Percentiles rank a stretch among this genome's conserved stretches.
phyloP scores from a whole-genome alignment of 176 grass and related monocot species.

The Avena atlantica region DNA sequence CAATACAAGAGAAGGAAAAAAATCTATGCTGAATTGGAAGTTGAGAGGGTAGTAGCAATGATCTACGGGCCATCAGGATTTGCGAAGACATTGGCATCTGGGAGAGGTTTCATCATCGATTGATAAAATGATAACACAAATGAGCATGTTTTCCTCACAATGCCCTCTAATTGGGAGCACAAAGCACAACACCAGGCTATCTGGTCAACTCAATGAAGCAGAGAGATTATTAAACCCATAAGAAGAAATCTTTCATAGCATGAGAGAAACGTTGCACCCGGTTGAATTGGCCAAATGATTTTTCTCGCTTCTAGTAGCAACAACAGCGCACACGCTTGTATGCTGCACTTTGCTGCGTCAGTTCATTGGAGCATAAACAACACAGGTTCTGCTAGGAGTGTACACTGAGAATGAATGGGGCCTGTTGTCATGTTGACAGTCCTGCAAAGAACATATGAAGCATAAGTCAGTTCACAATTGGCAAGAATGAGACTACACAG shows the following conservation, averaged over 20 bases:
- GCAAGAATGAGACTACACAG: conserved; percentile 15
- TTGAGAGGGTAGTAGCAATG: conserved; percentile 12
- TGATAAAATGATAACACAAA: background rate
- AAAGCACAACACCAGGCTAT: background rate
- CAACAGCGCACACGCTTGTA: background rate
- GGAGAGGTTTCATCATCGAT: background rate
- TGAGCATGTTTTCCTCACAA: background rate
- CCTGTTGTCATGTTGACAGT: conserved; percentile 79
- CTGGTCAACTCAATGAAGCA: conserved; percentile 4
- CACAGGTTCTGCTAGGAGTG: conserved; percentile 80
- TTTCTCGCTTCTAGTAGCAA: conserved; percentile 5
- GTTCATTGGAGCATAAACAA: conserved; percentile 84
- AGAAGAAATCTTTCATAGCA: background rate
- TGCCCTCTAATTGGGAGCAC: background rate
- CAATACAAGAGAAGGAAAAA: conserved; percentile 7
- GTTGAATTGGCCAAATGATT: conserved; percentile 17
- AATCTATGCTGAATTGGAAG: background rate
- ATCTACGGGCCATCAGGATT: background rate
- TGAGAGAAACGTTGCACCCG: background rate
- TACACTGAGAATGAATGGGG: conserved; percentile 78
- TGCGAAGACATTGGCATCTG: background rate
- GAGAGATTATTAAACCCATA: conserved; percentile 34
- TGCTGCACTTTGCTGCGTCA: conserved; percentile 41
- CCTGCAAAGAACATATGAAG: conserved; percentile 50
- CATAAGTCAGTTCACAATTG: conserved; percentile 28